Percentiles rank a stretch among this genome's conserved stretches.
These are phyloP conservation scores for Brasenia schreberi DNA, from an alignment of 164 flowering plant species.

Conservation along the genomic window DNA sequence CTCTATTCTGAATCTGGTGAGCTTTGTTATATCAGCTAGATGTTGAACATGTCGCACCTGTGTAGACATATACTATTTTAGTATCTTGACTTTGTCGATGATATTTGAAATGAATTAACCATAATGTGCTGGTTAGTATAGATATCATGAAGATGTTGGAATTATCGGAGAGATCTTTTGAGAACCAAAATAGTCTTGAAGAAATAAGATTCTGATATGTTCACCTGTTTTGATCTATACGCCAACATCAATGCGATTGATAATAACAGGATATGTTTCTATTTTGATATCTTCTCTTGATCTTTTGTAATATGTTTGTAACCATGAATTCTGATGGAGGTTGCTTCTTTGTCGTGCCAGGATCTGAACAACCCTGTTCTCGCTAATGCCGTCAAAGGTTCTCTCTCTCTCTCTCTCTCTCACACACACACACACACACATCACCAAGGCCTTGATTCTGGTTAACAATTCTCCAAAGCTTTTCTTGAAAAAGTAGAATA, in stretches of 20 bases:
- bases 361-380: conserved; percentile 39
- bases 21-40: neutral
- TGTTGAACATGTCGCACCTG: neutral
- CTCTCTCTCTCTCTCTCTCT: neutral
- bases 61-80: neutral
- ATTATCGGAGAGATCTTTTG: neutral
- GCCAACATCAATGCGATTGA: too few relatives aligned
- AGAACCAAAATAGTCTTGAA: too few relatives aligned
- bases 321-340: neutral
- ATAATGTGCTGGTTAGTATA: neutral
- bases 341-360: conserved; percentile 19
- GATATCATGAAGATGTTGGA: neutral
- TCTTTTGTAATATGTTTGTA: neutral
- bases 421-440: neutral
- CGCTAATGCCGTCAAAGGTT: conserved; percentile 46
- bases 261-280: too few relatives aligned
- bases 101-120: neutral
- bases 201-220: too few relatives aligned
- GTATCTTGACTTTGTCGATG: neutral
- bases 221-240: too few relatives aligned
- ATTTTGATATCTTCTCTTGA: neutral
- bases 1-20: conserved; percentile 6
- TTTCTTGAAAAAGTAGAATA: too few relatives aligned
- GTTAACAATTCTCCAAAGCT: too few relatives aligned
- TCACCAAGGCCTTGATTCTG: neutral